Evolutionary conservation across 208 protist genomes (phyloP), one percentile per base, ranked within the genome.

Genomic region (Tritrichomonas musculus): DNA sequence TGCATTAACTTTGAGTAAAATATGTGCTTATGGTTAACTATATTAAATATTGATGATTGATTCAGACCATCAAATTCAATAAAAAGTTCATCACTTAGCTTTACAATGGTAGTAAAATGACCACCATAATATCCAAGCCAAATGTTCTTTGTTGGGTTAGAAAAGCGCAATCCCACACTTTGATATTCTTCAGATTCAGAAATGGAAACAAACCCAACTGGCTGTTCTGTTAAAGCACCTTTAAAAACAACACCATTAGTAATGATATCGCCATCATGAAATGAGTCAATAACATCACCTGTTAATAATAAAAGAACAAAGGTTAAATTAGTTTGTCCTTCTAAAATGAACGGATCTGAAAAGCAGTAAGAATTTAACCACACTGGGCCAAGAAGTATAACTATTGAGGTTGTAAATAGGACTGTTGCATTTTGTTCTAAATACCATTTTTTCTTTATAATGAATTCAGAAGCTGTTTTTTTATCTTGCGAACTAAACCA

Each of bases 301-400:
- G 77, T 57, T 33, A 88, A 33, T 39, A 88, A 36, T 39, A 88
- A 88, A 20, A 88, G 30, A 33, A 88, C 77, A 57, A 88, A 88
- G 22, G 41, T 88, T 5, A 88, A 30, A 36, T 53, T 57, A 20
- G 77, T 88, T 44, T 88, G 27, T 13, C 77, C 77, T 39, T 88
- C n/a, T 39, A 33, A 27, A 57, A 88, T 88, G 47, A 88, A 44
- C 3, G 20, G 77, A 60, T 88, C 77, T 33, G 47, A 20, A 53
- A 88, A 47, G 0, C 47, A 53, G 39, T 44, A 88, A 47, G 33
- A 57, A n/a, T 49, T 33, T 17, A 88, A 47, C 77, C 77, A 88
- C 2, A 88, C 77, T 30, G 77, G 77, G 33, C 77, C 77, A 88
- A 88, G n/a, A 20, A 88, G 47, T 33, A 88, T 88, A 13, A 57